Conservation (phyloP, 106 monocot genomes). For the Dendrobium officinale region DNA sequence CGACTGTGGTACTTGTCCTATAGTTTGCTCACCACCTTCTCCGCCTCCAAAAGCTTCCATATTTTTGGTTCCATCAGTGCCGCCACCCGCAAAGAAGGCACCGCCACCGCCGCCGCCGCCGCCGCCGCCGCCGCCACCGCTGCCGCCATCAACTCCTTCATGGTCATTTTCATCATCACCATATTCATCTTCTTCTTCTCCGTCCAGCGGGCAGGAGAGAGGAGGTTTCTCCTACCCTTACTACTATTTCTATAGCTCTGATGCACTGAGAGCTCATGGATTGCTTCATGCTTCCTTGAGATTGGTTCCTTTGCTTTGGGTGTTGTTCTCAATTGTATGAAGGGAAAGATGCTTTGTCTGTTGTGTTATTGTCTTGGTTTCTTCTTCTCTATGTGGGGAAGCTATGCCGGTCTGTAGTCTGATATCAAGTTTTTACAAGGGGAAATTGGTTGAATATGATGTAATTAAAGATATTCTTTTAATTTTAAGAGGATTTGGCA, state of each 20-base stretch:
- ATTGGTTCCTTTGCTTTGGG: background rate
- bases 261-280: constrained; percentile 1
- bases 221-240: constrained; percentile 25
- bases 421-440: background rate
- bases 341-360: background rate
- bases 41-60: constrained; percentile 13
- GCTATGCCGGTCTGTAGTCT: too few relatives aligned
- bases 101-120: background rate
- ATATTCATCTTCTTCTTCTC: background rate
- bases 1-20: constrained; percentile 49
- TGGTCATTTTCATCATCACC: constrained; percentile 13
- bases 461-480: background rate
- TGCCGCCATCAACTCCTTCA: constrained; percentile 9
- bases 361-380: background rate
- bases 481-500: background rate
- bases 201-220: background rate
- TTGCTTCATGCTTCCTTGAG: background rate
- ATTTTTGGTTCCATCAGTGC: background rate
- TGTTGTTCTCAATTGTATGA: background rate
- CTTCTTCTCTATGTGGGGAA: background rate
- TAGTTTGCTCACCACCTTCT: constrained; percentile 32
- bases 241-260: constrained; percentile 47
- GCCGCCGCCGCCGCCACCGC: background rate
- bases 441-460: background rate
- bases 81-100: constrained; percentile 5